Conservation (phyloP, 306 rosid species). For the Senna tora region DNA sequence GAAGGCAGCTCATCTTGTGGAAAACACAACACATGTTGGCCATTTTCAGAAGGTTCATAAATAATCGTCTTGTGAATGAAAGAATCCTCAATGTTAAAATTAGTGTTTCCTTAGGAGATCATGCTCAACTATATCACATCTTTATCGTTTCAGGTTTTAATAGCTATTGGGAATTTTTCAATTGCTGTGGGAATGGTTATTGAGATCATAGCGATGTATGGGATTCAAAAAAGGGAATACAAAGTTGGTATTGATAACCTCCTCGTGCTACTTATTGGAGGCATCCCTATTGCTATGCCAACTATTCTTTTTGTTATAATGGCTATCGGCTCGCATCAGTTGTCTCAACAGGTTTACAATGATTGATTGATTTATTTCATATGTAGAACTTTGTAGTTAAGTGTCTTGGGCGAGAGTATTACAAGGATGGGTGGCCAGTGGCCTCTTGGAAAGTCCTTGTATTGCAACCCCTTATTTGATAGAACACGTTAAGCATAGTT, state of each 20-base stretch:
- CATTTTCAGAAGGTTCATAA: conserved; percentile 48
- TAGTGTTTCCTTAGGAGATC: neutral
- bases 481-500: no score
- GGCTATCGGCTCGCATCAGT: conserved; percentile 49
- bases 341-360: conserved; percentile 63
- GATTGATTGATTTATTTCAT: neutral
- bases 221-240: conserved; percentile 30
- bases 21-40: conserved; percentile 48
- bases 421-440: no score
- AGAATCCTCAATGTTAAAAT: no score
- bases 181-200: conserved; percentile 47
- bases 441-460: no score
- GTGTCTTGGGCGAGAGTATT: no score
- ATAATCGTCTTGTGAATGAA: neutral
- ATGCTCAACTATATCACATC: neutral
- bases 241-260: conserved; percentile 45
- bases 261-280: conserved; percentile 53
- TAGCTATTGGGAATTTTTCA: conserved; percentile 41
- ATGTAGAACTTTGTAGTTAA: no score
- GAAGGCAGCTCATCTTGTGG: conserved; percentile 58
- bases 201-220: conserved; percentile 44
- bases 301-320: conserved; percentile 34
- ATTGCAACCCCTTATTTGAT: no score
- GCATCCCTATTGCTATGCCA: conserved; percentile 56
- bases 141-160: conserved; percentile 37